Conservation (phyloP, 2,329 filamentous ascomycete genomes). For the Cladosporium sp. region DNA sequence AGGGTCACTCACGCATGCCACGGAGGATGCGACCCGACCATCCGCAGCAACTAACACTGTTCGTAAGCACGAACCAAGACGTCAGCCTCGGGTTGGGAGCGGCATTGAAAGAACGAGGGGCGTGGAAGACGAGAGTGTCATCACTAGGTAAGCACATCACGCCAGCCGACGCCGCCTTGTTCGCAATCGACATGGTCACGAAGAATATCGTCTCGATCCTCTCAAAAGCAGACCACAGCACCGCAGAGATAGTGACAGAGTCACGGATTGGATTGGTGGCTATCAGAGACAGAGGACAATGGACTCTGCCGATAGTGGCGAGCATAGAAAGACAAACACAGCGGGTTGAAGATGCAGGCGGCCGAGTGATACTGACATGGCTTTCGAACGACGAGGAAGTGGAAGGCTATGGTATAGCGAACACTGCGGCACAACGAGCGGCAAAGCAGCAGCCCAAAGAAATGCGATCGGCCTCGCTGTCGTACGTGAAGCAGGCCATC, state of each 20-base stretch:
- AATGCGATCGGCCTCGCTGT: constrained; percentile 2
- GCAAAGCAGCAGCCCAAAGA: neutral
- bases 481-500: neutral
- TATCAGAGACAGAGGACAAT: neutral
- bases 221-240: neutral
- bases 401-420: neutral
- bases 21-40: no score
- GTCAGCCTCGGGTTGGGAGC: no score
- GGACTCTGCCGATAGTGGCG: neutral
- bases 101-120: no score
- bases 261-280: neutral
- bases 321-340: neutral
- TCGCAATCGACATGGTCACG: neutral
- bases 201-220: neutral
- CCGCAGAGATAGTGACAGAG: neutral
- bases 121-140: no score
- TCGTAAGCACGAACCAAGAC: no score
- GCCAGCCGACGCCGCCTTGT: no score
- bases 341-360: neutral
- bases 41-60: no score
- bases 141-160: no score
- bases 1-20: no score
- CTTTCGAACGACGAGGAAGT: neutral
- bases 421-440: neutral
- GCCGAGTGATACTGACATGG: constrained; percentile 22